Evolutionary conservation across 192 early-diverging fungal genomes (phyloP), one percentile per base, ranked within the genome.

Genomic region (Coemansia sp.): DNA sequence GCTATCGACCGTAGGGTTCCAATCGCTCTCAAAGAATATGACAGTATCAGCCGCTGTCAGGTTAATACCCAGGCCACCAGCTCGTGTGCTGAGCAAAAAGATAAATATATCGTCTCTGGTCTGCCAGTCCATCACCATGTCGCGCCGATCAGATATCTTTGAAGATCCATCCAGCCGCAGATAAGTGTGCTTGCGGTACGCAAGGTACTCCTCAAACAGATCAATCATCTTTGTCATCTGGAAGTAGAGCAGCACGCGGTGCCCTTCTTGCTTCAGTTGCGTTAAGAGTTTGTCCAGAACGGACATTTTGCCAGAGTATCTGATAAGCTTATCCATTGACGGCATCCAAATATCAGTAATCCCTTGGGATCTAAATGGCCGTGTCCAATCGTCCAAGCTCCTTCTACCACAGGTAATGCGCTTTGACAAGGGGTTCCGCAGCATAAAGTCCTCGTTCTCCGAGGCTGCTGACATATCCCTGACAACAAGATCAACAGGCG

Each of bases 61-160:
- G 62, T 95, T 95, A 66, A 94, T 93, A 61, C 92, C 94, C 40
- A 96, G 77, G 7, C 92, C 92, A 77, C 92, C 92, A 31, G 92
- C 92, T 63, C 92, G 86, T 4, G 92, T 92, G 75, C 88, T 90
- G 31, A 93, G 86, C 79, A 92, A 73, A 58, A 93, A 94, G 43
- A 92, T 89, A 61, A 95, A 95, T 30, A 93, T 87, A 58, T 95
- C 93, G 33, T 87, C 84, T 60, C 82, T 75, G 5, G 93, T 94
- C 75, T 95, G 94, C 92, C 92, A 95, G 71, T 95, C 94, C 52
- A 86, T 85, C n/a, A 96, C 93, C 88, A 95, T 90, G 65, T 93
- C 91, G 20, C 91, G 88, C 56, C 94, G 90, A 55, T 96, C 93
- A 2, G 86, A 86, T 35, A 94, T 92, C 77, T 88, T 90, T 42